Base-by-base conservation (phyloP, 441 rosid species). In the Melastoma candidum region DNA sequence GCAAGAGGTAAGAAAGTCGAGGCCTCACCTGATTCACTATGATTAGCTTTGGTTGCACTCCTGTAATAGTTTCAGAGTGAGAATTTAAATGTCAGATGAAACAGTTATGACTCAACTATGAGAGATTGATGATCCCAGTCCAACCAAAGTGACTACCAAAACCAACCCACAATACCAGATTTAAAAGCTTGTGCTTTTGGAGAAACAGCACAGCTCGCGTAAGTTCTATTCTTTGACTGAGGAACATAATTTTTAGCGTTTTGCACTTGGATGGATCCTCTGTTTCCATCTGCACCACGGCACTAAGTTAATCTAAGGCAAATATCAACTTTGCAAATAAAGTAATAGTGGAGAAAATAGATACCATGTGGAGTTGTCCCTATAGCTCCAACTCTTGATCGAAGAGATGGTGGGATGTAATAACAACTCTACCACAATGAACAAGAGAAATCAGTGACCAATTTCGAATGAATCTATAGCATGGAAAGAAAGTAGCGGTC, bases 401-500 rank as follows among this genome's bases (percentile, higher is more conserved):
- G 55, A 52, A 52, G 55, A 36, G 55, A 36, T 0, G 55, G 55
- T 52, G 55, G 55, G 41, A 52, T 44, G 22, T 52, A 52, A 52
- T 12, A 36, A 44, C 55, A 52, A 52, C 55, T 52, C 55, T 52
- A 44, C 26, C n/a, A 52, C 5, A 52, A 10, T 52, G 41, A 43
- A 52, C 8, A 9, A 29, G 7, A 52, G 1, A 36, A 52, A 36
- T 43, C 26, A 52, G 55, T 25, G 43, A 52, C 12, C 26, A 52
- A n/a, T 32, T 7, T 43, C 14, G 41, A 36, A 22, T 13, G 55
- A 36, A 52, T 14, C 41, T 43, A 52, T 39, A 29, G 12, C 8
- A 29, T 13, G 36, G 3, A 14, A 52, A n/a, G n/a, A 8, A 29
- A 51, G 11, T 12, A 27, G 0, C 4, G 12, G 1, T 2, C 32